Conservation (phyloP, 768 basidiomycete species). For the Fibroporia radiculosa region DNA sequence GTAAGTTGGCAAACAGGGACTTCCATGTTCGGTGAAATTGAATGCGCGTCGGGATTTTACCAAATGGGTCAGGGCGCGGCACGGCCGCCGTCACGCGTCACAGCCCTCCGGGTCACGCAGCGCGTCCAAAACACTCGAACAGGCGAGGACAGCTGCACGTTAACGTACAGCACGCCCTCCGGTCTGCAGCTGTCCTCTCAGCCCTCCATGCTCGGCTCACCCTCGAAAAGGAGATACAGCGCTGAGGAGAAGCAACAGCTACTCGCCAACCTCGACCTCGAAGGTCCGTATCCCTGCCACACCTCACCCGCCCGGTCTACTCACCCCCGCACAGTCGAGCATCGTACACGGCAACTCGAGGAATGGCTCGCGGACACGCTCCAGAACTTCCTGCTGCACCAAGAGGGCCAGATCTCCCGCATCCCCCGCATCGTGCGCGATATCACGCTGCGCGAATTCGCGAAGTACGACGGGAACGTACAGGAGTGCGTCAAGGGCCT, state of each 20-base stretch:
- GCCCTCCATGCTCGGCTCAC: not conserved
- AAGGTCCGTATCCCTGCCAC: slow-evolving; percentile 39
- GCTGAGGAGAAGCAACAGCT: slow-evolving; percentile 71
- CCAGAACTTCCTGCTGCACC: slow-evolving; percentile 66
- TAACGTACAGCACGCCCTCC: too few species aligned
- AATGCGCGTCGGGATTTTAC: too few species aligned
- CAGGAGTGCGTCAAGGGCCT: slow-evolving; percentile 63
- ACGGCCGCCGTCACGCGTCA: too few species aligned
- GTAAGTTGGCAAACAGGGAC: too few species aligned
- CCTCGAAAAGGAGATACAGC: slow-evolving; percentile 30
- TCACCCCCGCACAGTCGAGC: slow-evolving; percentile 42
- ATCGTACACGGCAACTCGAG: slow-evolving; percentile 66
- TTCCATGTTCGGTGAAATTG: too few species aligned
- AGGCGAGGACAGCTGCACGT: not conserved
- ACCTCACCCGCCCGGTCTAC: slow-evolving; percentile 3
- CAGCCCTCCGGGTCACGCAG: too few species aligned
- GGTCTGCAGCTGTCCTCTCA: too few species aligned
- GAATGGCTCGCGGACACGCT: slow-evolving; percentile 68
- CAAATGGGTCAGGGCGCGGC: too few species aligned
- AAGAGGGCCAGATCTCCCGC: slow-evolving; percentile 65
- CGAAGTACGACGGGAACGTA: slow-evolving; percentile 70
- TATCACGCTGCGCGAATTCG: slow-evolving; percentile 73
- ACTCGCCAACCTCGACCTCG: slow-evolving; percentile 70
- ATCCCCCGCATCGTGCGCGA: slow-evolving; percentile 69
- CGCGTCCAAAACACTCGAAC: too few species aligned